A percentile compares a stretch with the other conserved stretches of the same genome.
phyloP scores from a whole-genome alignment of 1,284 basidiomycete species.

The Schizophyllum commune region DNA sequence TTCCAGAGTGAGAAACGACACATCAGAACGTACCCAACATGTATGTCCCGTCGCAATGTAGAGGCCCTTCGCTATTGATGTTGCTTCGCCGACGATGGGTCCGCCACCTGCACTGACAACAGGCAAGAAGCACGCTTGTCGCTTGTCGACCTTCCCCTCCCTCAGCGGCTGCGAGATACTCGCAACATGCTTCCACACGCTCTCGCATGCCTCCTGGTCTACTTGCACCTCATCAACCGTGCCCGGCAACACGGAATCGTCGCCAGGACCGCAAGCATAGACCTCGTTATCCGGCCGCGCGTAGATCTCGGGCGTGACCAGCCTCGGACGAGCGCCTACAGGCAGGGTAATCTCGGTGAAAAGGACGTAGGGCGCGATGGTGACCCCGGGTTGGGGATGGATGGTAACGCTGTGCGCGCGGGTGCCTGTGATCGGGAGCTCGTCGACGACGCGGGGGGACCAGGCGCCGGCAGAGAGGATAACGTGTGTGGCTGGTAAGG shows the following conservation, averaged over 20 bases:
- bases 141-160: conserved; percentile 39
- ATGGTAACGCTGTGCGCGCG: conserved; percentile 68
- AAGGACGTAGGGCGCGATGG: conserved; percentile 54
- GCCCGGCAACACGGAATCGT: conserved; percentile 47
- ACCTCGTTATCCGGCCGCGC: conserved; percentile 61
- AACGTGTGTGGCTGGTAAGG: conserved; percentile 52
- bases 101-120: conserved; percentile 41
- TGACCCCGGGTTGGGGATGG: conserved; percentile 30
- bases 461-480: conserved; percentile 83
- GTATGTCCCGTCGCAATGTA: conserved; percentile 63
- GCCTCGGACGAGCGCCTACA: not conserved
- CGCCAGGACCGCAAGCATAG: conserved; percentile 64
- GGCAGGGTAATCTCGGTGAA: conserved; percentile 49
- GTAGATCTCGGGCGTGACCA: conserved; percentile 56
- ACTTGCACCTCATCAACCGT: conserved; percentile 57
- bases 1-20: not conserved
- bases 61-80: conserved; percentile 40
- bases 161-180: conserved; percentile 51
- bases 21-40: conserved; percentile 44
- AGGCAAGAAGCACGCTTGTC: conserved; percentile 68
- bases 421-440: conserved; percentile 48
- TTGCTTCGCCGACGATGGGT: conserved; percentile 55
- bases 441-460: conserved; percentile 55
- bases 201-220: conserved; percentile 45
- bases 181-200: conserved; percentile 42